Base-by-base conservation (phyloP, 768 basidiomycete species). In the Lactifluus subvellereus region DNA sequence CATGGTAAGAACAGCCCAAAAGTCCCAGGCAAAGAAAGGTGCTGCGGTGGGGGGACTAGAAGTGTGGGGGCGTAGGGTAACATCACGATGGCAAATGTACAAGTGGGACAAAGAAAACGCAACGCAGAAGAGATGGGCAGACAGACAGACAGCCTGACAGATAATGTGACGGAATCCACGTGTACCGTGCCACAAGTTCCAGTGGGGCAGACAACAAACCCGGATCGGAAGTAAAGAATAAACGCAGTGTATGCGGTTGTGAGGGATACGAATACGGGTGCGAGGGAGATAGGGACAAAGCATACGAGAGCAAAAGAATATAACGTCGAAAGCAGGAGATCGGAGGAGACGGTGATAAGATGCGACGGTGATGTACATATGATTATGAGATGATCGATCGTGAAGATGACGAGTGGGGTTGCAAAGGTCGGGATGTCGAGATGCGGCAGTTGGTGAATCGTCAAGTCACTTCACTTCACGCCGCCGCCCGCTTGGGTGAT, bases 301-400 rank as follows among this genome's bases (percentile, higher is more conserved):
- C 58, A 60, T 64, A 56, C 48, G 63, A 64, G 18, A 60, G 63
- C 63, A n/a, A 64, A 43, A 47, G 40, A 33, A 32, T 8, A 60
- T 49, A 59, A 60, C 48, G 42, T 60, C 63, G 58, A 64, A 64
- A 64, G 58, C 60, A 38, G 53, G 40, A 55, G 47, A 60, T 51
- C 32, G 62, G 52, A 3, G 11, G 33, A 45, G 18, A 59, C 11
- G 49, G 51, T 33, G 38, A 32, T 33, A 22, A 54, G 27, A 60
- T 56, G 63, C 54, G 47, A 55, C 48, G 33, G 35, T 55, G 43
- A 42, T 59, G 54, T 59, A 54, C 57, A 59, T n/a, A n/a, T 59
- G 52, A 37, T 40, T 38, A 33, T 16, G n/a, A 57, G 42, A 48
- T 22, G 9, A 50, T 22, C 22, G 22, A 22, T 49, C n/a, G 7